Evolutionary conservation across 2,329 filamentous ascomycete genomes (phyloP).

Genomic region (Moelleriella libera): DNA sequence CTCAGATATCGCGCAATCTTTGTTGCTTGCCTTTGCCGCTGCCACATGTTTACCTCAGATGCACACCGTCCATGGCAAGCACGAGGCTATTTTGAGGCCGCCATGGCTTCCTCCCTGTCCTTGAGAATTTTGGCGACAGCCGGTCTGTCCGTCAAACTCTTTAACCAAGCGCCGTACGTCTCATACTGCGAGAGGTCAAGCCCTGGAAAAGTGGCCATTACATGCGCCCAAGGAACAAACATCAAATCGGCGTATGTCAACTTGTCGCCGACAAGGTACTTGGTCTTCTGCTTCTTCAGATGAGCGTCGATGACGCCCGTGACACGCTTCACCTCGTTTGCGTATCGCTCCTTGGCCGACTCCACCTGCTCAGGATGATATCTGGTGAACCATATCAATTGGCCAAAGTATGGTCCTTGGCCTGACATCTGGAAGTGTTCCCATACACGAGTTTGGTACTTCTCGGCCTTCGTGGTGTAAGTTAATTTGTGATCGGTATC

Average conservation of each 20-base stretch:
- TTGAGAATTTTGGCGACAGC: slow-evolving; percentile 2
- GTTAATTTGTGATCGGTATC: slow-evolving; percentile 7
- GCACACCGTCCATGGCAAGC: no score
- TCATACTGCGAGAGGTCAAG: background rate
- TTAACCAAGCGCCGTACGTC: slow-evolving; percentile 3
- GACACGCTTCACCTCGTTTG: slow-evolving; percentile 14
- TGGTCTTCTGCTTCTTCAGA: slow-evolving; percentile 8
- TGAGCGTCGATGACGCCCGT: slow-evolving; percentile 12
- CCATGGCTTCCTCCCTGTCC: slow-evolving; percentile 1
- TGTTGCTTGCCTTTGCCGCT: no score
- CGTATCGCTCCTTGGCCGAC: slow-evolving; percentile 14
- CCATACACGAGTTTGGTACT: slow-evolving; percentile 6
- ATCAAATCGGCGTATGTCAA: slow-evolving; percentile 13
- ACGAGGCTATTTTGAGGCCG: slow-evolving; percentile 12
- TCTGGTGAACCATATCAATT: slow-evolving; percentile 9
- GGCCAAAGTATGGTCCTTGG: slow-evolving; percentile 17
- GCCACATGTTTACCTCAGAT: no score
- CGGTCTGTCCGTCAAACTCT: slow-evolving; percentile 1
- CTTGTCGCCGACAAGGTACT: slow-evolving; percentile 10
- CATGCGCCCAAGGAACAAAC: slow-evolving; percentile 9
- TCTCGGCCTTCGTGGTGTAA: slow-evolving; percentile 5
- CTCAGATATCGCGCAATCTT: no score
- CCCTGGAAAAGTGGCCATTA: background rate
- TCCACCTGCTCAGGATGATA: slow-evolving; percentile 11
- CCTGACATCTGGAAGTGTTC: slow-evolving; percentile 10